Evolutionary conservation across 1,139 yeast genomes (phyloP), one percentile per base, ranked within the genome.

Genomic region (Casaregolazyma lundiana): DNA sequence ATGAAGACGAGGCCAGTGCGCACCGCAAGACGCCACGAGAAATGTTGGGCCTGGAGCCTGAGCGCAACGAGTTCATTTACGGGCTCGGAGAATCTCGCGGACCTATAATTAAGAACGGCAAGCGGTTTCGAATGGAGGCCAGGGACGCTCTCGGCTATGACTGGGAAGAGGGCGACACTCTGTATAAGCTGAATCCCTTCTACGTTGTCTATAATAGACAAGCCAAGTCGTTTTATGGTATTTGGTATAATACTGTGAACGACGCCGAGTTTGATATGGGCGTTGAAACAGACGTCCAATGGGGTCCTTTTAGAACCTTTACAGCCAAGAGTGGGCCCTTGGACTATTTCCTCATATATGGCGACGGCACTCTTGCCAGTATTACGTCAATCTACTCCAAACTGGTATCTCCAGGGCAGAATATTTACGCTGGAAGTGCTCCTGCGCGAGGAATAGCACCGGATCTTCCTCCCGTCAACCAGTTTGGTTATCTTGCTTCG

Each of bases 101-200:
- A 3, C 34, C 48, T 19, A 39, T 45, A 9, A 24, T 45, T 19
- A 39, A 46, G 37, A 43, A 38, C 11, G 49, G 49, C 5, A 38
- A 44, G 19, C 18, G 41, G 15, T 46, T 37, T 24, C 41, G 40
- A 29, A 35, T 45, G 48, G 44, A 45, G 20, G 48, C 48, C 37
- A 37, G 44, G 15, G 45, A 46, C 18, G 36, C 50, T 35, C 35
- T 47, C 15, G 47, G 47, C 2, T 47, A 42, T 22, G 45, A 44
- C 43, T 47, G 48, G 45, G 50, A 47, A 24, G 50, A 47, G 18
- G 45, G 40, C 9, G 50, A 47, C 30, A 49, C 50, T 19, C 43
- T 47, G 19, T 47, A 47, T 18, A 47, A 47, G 35, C 30, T 47
- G 13, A 47, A 38, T 29, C 50, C 50, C 2, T 47, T 47, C 29